Evolutionary conservation across 2,329 filamentous ascomycete species (phyloP), one percentile per base, ranked within the genome.

Genomic region (Cercospora zeae-maydis): DNA sequence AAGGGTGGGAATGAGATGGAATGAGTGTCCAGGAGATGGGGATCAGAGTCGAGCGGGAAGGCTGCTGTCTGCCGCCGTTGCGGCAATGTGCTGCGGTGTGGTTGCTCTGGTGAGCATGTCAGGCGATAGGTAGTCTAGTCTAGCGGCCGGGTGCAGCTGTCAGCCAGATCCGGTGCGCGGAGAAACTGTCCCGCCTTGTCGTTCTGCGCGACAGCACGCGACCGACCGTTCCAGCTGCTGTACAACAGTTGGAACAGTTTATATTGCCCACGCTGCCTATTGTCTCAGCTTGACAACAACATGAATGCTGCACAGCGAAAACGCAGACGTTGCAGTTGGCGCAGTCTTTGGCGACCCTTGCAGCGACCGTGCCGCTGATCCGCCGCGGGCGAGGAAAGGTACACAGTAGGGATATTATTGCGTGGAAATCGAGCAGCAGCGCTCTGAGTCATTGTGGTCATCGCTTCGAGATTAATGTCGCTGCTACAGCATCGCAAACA

Each of bases 101-200:
- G 36, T 4, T 58, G 39, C 56, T 62, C 63, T 47, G 33, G 60
- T 61, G 62, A 61, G 47, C 49, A 16, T 57, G 54, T 62, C 60
- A 62, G 36, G 33, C 33, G 33, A 55, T 24, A 39, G n/a, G n/a
- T n/a, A n/a, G n/a, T n/a, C n/a, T n/a, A n/a, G n/a, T n/a, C n/a
- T n/a, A n/a, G 16, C 42, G n/a, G 42, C 42, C 42, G 21, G 21
- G 31, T 34, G 31, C 31, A 34, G 31, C 31, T 34, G 31, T 34
- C 24, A 6, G 24, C 24, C 24, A 27, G 24, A 19, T 11, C 42
- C 21, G 42, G 42, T 49, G 27, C 42, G 42, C 42, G 42, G 42
- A 49, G 42, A 49, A 49, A 49, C 42, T 19, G 21, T 49, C 21
- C 21, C 42, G 42, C 42, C 21, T 49, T 19, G 42, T 49, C 42